phyloP scores from a whole-genome alignment of 2,329 filamentous ascomycete species.

The Fusarium praegraminearum region DNA sequence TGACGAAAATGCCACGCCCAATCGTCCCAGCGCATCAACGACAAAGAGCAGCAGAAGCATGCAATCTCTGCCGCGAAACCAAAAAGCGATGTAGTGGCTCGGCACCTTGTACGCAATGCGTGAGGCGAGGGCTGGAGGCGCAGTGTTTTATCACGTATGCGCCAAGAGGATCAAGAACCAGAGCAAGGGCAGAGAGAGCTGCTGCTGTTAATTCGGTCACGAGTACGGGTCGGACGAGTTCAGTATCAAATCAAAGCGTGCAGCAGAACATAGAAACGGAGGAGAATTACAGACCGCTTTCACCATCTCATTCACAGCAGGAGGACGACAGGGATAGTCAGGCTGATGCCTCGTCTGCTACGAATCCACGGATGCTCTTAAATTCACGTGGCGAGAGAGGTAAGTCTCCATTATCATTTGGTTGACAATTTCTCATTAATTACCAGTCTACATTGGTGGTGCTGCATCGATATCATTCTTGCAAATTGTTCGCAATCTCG shows the following conservation, averaged over 20 bases:
- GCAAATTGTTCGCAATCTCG: conserved; percentile 52
- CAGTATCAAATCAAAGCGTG: conserved; percentile 2
- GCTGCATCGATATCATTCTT: conserved; percentile 67
- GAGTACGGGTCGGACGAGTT: not conserved
- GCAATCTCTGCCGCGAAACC: conserved; percentile 60
- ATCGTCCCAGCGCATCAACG: conserved; percentile 63
- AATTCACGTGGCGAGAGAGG: conserved; percentile 65
- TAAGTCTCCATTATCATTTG: conserved; percentile 39
- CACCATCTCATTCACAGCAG: conserved; percentile 49
- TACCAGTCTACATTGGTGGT: conserved; percentile 61
- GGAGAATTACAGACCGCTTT: conserved; percentile 44
- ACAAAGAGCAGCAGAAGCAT: conserved; percentile 62
- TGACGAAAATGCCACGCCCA: conserved; percentile 61
- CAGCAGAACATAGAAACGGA: conserved; percentile 12
- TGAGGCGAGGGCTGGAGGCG: conserved; percentile 56
- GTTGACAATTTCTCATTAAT: not conserved
- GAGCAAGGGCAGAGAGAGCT: conserved; percentile 32
- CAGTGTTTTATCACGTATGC: conserved; percentile 54
- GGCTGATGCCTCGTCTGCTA: conserved; percentile 30
- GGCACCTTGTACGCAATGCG: conserved; percentile 62
- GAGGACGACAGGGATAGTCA: conserved; percentile 39
- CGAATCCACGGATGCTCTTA: conserved; percentile 59
- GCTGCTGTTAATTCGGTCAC: not conserved
- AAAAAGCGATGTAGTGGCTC: conserved; percentile 65
- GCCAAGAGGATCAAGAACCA: conserved; percentile 46